Base-by-base conservation (phyloP, 176 grass and related monocot species). In the Aegilops sharonensis region DNA sequence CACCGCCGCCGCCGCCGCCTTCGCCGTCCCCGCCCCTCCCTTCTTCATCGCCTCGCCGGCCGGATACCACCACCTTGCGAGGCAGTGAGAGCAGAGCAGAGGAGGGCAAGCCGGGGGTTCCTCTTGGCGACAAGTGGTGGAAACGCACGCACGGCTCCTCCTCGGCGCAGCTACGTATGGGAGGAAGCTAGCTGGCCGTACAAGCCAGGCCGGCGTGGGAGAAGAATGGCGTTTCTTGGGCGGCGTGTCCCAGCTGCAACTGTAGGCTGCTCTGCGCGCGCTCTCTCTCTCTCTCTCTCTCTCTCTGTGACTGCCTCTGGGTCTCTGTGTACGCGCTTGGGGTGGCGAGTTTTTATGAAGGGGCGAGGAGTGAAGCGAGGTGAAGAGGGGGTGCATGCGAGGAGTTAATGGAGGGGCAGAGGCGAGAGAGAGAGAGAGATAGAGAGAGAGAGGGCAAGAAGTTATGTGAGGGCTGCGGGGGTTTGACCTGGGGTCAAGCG, bases 401-500 rank as follows among this genome's bases (percentile, higher is more conserved):
- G 84, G 65, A 83, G 72, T 87, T 84, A 84, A 90, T 78, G 67
- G 76, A 85, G 65, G 75, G 24, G 72, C 72, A 72, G 83, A 52
- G 6, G 37, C 72, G 13, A 63, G 9, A 81, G 5, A 23, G 69
- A 66, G 23, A 31, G 12, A 25, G 25, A 25, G 25, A 25, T 25
- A 60, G 6, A 81, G 13, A 45, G 9, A 81, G 5, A 15, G 71
- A 67, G 31, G 69, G 29, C 39, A 50, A 42, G 70, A 85, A 87
- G 70, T 68, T 75, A 85, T 43, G 87, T 27, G 78, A 81, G 34
- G 48, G 8, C 2, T 9, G 15, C 50, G 80, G 80, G 65, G 72
- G 82, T 88, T 90, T 81, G 81, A 85, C 56, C 77, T 88, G 15
- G 65, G 88, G 86, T 87, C 81, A 90, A 94, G 73, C 43, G 9